Evolutionary conservation across 2,329 filamentous ascomycete genomes (phyloP).

Genomic region (Rutstroemia sp.): DNA sequence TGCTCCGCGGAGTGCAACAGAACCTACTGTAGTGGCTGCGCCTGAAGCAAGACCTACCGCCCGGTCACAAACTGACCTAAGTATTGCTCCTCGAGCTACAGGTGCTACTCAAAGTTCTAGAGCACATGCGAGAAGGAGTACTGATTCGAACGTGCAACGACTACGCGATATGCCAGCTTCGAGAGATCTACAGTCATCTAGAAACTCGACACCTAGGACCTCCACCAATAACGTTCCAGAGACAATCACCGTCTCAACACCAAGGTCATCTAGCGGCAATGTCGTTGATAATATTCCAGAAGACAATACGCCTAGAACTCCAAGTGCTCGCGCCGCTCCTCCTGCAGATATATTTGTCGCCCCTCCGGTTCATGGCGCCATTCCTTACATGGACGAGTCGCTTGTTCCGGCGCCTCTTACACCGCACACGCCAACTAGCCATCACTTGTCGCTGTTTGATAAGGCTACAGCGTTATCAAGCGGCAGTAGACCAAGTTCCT

Average conservation of each 20-base stretch:
- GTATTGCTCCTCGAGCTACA: conserved; percentile 32
- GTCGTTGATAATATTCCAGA: background rate
- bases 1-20: conserved; percentile 46
- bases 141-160: conserved; percentile 21
- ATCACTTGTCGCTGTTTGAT: conserved; percentile 21
- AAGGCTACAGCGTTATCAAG: conserved; percentile 25
- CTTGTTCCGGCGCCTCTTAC: conserved; percentile 26
- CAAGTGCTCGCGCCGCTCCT: conserved; percentile 16
- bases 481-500: conserved; percentile 26
- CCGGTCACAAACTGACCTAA: conserved; percentile 60
- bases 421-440: conserved; percentile 13
- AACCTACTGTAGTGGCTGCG: conserved; percentile 37
- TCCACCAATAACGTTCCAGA: background rate
- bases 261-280: conserved; percentile 2
- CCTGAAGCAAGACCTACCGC: conserved; percentile 42
- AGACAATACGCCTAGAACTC: background rate
- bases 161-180: conserved; percentile 16
- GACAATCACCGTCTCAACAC: conserved; percentile 11
- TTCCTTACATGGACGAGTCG: conserved; percentile 17
- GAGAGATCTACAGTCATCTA: conserved; percentile 3
- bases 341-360: conserved; percentile 19
- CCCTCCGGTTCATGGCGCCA: conserved; percentile 11
- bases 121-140: conserved; percentile 24
- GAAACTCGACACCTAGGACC: conserved; percentile 3
- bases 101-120: conserved; percentile 12